A percentile compares a stretch with the other conserved stretches of the same genome.
Evolutionary conservation across 2,329 filamentous ascomycete genomes (phyloP).

Genomic region (Helminthosporium solani): DNA sequence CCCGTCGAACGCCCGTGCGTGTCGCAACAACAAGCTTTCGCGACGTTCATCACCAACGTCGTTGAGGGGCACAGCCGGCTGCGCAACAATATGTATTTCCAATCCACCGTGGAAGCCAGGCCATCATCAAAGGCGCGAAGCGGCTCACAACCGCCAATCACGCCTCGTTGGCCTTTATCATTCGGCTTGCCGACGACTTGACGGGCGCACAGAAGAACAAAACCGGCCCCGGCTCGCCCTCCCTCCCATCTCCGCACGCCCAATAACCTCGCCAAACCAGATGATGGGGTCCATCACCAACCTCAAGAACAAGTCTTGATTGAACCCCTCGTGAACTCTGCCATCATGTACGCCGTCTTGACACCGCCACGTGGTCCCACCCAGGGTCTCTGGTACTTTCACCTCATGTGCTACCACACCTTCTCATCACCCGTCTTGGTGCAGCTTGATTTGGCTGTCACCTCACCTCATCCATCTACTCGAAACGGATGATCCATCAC

Average conservation of each 20-base stretch:
- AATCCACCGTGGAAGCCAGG: too few species aligned
- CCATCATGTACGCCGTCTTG: too few species aligned
- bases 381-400: slow-evolving; percentile 6
- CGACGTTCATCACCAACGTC: not conserved
- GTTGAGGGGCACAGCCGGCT: too few species aligned
- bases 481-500: too few species aligned
- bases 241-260: not conserved
- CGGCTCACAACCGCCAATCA: slow-evolving; percentile 15
- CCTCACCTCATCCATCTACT: too few species aligned
- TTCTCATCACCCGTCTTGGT: slow-evolving; percentile 11
- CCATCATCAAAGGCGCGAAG: too few species aligned
- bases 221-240: not conserved
- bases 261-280: not conserved
- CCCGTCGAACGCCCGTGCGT: slow-evolving; percentile 20
- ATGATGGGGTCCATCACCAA: not conserved
- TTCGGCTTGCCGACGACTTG: slow-evolving; percentile 22
- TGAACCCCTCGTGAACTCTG: too few species aligned
- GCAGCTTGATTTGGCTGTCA: too few species aligned
- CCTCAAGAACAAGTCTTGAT: too few species aligned
- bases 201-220: too few species aligned
- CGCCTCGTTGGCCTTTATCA: not conserved
- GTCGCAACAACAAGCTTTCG: slow-evolving; percentile 10
- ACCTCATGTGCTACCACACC: slow-evolving; percentile 5
- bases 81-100: too few species aligned
- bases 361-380: slow-evolving; percentile 28